These are phyloP conservation scores for Pseudoperonospora humuli DNA, from an alignment of 352 stramenopile genomes.

Conservation along the genomic window DNA sequence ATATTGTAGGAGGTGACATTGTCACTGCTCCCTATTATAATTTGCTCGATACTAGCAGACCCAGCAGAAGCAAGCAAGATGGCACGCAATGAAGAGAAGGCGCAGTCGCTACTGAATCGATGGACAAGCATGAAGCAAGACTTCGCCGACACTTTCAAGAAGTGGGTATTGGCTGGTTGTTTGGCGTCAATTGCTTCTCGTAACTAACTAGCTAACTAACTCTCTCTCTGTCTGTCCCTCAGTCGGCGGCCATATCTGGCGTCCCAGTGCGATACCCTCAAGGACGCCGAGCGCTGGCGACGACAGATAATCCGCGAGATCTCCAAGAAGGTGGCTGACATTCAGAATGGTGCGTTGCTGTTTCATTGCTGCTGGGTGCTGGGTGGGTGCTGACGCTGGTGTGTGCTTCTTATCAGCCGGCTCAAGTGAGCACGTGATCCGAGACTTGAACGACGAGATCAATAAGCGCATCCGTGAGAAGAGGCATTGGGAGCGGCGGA, in stretches of 20 bases:
- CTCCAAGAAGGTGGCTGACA: constrained; percentile 91
- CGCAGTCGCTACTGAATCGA: constrained; percentile 96
- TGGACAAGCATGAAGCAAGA: constrained; percentile 96
- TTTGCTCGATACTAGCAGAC: no score
- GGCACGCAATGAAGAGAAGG: constrained; percentile 98
- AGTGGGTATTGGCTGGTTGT: constrained; percentile 30
- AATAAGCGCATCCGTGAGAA: constrained; percentile 97
- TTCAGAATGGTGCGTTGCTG: constrained; percentile 87
- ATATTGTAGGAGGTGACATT: no score
- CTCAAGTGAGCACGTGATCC: constrained; percentile 92
- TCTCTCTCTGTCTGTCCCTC: background rate
- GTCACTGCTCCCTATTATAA: no score
- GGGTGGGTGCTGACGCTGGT: background rate
- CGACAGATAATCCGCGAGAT: constrained; percentile 94
- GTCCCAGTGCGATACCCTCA: constrained; percentile 90
- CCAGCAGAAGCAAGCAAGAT: no score
- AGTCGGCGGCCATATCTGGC: constrained; percentile 89
- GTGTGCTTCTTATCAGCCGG: constrained; percentile 39
- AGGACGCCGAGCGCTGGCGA: constrained; percentile 90
- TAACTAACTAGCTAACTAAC: no score
- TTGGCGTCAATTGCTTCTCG: background rate
- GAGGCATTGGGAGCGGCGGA: constrained; percentile 77
- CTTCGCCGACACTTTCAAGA: constrained; percentile 78
- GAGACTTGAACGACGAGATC: constrained; percentile 98
- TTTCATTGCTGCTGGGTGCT: background rate